These are phyloP conservation scores for Epichloe bromicola DNA, from an alignment of 2,329 filamentous ascomycete species.

Conservation along the genomic window DNA sequence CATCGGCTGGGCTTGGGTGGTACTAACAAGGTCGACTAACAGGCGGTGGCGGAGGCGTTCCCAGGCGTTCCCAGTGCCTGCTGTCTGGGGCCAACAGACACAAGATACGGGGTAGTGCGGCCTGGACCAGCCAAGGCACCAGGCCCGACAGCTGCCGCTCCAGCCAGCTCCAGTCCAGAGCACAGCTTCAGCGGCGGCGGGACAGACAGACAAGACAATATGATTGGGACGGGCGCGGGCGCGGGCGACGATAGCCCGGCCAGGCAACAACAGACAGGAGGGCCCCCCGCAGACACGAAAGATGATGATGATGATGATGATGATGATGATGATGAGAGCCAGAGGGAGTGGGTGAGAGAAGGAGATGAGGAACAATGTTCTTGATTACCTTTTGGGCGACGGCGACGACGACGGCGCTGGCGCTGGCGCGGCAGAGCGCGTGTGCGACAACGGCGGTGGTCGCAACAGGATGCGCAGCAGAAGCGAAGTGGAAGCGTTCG, in stretches of 20 bases:
- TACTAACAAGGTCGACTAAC: not conserved
- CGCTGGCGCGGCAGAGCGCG: slow-evolving; percentile 8
- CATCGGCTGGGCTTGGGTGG: not conserved
- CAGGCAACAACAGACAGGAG: slow-evolving; percentile 1
- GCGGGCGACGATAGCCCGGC: not conserved
- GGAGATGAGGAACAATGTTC: not conserved
- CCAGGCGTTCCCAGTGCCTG: no score
- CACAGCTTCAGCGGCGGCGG: slow-evolving; percentile 4
- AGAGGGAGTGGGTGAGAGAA: not conserved
- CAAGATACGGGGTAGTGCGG: no score
- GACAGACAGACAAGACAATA: no score
- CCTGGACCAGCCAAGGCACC: no score
- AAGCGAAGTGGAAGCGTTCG: slow-evolving; percentile 1
- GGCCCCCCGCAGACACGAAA: slow-evolving; percentile 4
- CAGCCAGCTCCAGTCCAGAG: no score
- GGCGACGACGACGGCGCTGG: not conserved
- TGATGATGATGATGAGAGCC: slow-evolving; percentile 1
- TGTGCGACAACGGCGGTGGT: slow-evolving; percentile 6
- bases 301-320: slow-evolving; percentile 2
- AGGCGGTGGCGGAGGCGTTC: slow-evolving; percentile 7
- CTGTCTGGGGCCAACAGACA: no score
- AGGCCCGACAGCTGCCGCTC: no score
- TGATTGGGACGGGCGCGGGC: not conserved
- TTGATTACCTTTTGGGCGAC: slow-evolving; percentile 5
- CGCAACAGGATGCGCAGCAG: slow-evolving; percentile 5